phyloP scores from a whole-genome alignment of 2,329 filamentous ascomycete genomes.

The Cladophialophora chaetospira region DNA sequence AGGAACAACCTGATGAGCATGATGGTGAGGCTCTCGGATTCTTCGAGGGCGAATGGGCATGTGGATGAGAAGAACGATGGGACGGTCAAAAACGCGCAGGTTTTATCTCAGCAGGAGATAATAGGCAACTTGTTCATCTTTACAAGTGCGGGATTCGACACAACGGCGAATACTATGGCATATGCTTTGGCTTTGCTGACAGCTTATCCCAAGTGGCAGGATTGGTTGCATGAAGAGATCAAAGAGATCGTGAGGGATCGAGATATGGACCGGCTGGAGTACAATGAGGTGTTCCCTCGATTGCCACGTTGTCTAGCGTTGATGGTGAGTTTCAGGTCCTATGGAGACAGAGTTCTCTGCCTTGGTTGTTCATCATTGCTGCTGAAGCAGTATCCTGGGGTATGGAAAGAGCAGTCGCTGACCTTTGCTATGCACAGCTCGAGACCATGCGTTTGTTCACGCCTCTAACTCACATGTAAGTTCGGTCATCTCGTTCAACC shows the following conservation, averaged over 20 bases:
- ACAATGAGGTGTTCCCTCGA: conserved; percentile 48
- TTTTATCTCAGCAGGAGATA: conserved; percentile 29
- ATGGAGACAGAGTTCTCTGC: background rate
- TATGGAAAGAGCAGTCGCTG: background rate
- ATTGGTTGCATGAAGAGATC: conserved; percentile 56
- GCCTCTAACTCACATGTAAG: conserved; percentile 41
- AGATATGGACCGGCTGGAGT: conserved; percentile 40
- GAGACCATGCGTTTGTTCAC: conserved; percentile 50
- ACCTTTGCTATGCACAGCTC: conserved; percentile 28
- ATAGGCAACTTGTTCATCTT: conserved; percentile 32
- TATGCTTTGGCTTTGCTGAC: conserved; percentile 54
- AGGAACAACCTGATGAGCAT: conserved; percentile 33
- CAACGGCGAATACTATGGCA: conserved; percentile 53
- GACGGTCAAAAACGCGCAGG: conserved; percentile 1
- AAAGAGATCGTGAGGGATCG: conserved; percentile 38
- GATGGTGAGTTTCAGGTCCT: conserved; percentile 44
- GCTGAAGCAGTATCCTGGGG: too few species aligned
- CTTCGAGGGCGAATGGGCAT: conserved; percentile 2
- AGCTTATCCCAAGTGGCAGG: conserved; percentile 52
- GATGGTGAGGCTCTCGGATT: conserved; percentile 20
- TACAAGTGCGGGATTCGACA: conserved; percentile 40
- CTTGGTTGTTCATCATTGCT: too few species aligned
- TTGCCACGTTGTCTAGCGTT: conserved; percentile 49
- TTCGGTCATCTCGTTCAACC: too few species aligned
- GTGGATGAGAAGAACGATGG: background rate